Conservation (phyloP, 352 stramenopile genomes). For the Plasmopara viticola region DNA sequence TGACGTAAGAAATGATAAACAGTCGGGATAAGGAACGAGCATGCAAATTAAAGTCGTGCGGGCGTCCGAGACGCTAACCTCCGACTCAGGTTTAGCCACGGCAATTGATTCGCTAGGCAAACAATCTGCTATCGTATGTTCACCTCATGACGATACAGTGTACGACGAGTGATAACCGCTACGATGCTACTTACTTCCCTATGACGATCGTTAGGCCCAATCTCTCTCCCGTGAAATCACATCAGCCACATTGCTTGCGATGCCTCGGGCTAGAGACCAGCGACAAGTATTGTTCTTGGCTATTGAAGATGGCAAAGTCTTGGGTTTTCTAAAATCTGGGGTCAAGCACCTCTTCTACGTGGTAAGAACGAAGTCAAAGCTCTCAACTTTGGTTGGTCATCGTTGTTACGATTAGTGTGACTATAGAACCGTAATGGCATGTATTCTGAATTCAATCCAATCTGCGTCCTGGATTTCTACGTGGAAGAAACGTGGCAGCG, state of each 20-base stretch:
- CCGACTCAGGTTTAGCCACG: constrained; percentile 8
- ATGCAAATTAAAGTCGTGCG: constrained; percentile 24
- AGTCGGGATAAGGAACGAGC: too few relatives aligned
- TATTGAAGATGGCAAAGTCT: constrained; percentile 17
- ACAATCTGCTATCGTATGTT: constrained; percentile 37
- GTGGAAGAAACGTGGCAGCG: constrained; percentile 49
- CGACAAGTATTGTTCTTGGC: constrained; percentile 41
- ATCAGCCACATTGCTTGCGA: constrained; percentile 34
- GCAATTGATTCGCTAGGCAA: constrained; percentile 41
- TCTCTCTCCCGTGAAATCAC: constrained; percentile 57
- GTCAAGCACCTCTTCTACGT: constrained; percentile 75
- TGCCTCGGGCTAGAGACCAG: constrained; percentile 22
- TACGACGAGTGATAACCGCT: too few relatives aligned
- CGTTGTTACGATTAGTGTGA: constrained; percentile 7
- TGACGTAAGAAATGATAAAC: not conserved
- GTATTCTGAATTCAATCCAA: constrained; percentile 65
- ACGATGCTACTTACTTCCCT: too few relatives aligned
- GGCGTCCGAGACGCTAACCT: constrained; percentile 19
- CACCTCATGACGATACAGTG: constrained; percentile 1
- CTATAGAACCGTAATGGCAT: constrained; percentile 40
- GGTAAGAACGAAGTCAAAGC: constrained; percentile 27
- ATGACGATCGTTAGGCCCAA: constrained; percentile 38
- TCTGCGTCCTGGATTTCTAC: constrained; percentile 82
- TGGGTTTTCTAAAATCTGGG: constrained; percentile 62
- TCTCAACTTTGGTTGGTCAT: constrained; percentile 1